Evolutionary conservation across 176 grass and related monocot genomes (phyloP).

Genomic region (Cenchrus fungigraminus): DNA sequence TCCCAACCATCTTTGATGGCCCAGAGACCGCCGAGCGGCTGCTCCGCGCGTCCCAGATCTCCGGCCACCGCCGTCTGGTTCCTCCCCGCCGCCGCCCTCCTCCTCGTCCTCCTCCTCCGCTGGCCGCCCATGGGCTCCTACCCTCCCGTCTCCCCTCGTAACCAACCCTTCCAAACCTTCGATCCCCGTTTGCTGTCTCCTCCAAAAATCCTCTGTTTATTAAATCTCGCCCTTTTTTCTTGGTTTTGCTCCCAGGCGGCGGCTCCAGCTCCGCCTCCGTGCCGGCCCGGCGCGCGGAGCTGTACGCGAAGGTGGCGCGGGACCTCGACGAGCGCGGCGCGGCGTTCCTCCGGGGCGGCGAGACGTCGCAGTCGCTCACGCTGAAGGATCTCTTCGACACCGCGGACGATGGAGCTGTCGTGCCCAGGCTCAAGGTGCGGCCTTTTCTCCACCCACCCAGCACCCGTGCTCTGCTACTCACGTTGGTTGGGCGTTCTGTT

Average conservation of each 20-base stretch:
- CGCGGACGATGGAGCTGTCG: slow-evolving; percentile 60
- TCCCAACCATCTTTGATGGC: slow-evolving; percentile 32
- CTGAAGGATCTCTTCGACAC: slow-evolving; percentile 83
- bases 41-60: slow-evolving; percentile 43
- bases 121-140: slow-evolving; percentile 50
- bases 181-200: not conserved
- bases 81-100: slow-evolving; percentile 49
- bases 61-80: slow-evolving; percentile 54
- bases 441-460: not conserved
- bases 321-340: slow-evolving; percentile 84
- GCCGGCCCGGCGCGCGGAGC: slow-evolving; percentile 53
- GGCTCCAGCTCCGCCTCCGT: slow-evolving; percentile 25
- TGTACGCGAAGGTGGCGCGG: slow-evolving; percentile 78
- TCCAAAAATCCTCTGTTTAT: not conserved
- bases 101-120: slow-evolving; percentile 55
- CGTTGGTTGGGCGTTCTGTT: not conserved
- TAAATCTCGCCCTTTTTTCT: not conserved
- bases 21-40: slow-evolving; percentile 30
- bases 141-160: slow-evolving; percentile 19
- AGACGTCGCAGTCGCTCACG: slow-evolving; percentile 86
- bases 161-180: not conserved
- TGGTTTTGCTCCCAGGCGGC: slow-evolving; percentile 32
- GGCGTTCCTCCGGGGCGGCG: slow-evolving; percentile 74
- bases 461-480: not conserved
- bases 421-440: slow-evolving; percentile 73